These are phyloP conservation scores for Penicillium robsamsonii DNA, from an alignment of 495 filamentous ascomycete species.

Conservation along the genomic window DNA sequence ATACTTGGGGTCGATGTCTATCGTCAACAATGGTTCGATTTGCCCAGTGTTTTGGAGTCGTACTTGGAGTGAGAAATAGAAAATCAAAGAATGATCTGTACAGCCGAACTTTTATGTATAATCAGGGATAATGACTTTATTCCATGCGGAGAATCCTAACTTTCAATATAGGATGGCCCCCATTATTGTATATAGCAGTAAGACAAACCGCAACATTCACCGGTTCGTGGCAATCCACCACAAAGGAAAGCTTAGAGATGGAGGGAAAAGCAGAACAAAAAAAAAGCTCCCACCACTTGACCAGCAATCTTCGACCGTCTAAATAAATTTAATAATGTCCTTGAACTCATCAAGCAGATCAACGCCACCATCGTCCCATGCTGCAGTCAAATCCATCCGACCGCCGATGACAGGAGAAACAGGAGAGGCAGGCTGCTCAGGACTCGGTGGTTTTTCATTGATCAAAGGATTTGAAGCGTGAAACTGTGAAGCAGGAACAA, in stretches of 20 bases:
- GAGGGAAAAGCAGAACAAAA: neutral
- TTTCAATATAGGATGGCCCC: neutral
- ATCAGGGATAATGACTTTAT: neutral
- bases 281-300: neutral
- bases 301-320: neutral
- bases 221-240: neutral
- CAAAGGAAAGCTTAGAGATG: neutral
- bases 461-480: neutral
- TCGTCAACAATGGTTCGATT: neutral
- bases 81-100: neutral
- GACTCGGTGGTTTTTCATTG: neutral
- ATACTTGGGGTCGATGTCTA: neutral
- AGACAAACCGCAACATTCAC: neutral
- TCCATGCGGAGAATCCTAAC: neutral
- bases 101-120: neutral
- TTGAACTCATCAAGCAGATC: conserved; percentile 38
- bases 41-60: neutral
- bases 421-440: neutral
- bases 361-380: conserved; percentile 4
- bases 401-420: neutral
- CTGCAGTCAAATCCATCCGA: neutral
- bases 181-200: neutral
- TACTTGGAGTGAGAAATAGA: neutral
- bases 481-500: neutral
- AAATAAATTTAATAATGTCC: conserved; percentile 36